Base-by-base conservation (phyloP, 2,329 filamentous ascomycete species). In the Fusarium anguioides region DNA sequence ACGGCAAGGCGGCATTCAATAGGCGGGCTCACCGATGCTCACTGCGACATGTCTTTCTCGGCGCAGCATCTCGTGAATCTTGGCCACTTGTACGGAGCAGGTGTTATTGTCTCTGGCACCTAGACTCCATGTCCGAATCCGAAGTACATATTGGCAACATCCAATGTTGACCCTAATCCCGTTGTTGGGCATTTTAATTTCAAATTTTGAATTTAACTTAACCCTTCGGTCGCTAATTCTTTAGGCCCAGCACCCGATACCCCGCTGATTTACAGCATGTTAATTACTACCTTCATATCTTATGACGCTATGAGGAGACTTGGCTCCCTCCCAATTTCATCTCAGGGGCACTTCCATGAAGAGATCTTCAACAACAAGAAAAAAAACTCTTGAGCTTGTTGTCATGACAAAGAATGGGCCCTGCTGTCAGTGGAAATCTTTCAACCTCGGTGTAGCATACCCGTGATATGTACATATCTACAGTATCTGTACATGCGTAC, bases 271-370 rank as follows among this genome's bases (percentile, higher is more conserved):
- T n/a, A n/a, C n/a, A n/a, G n/a, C n/a, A n/a, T n/a, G n/a, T n/a
- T n/a, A n/a, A n/a, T n/a, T n/a, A n/a, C n/a, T n/a, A n/a, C n/a
- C n/a, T n/a, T n/a, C n/a, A n/a, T n/a, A n/a, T 47, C 8, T 51
- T 37, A 21, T 20, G 24, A n/a, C 23, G 33, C 23, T 18, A 27
- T 7, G 42, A 50, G 29, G 33, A 39, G 44, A 60, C 24, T 58
- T 51, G 65, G 66, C 51, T 68, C 49, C 66, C 66, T 69, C 66
- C 65, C 56, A 66, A 66, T 69, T 59, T 68, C 33, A 61, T 59
- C 45, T 33, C 47, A 49, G 54, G 15, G 24, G 33, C 42, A 36
- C 9, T 55, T 21, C 33, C 37, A 18, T 26, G 21, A 47, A 29
- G 40, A 47, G 40, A 68, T 68, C 45, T 55, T 51, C 58, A 53